These are phyloP conservation scores for Podospora conica DNA, from an alignment of 495 filamentous ascomycete species.

Conservation along the genomic window DNA sequence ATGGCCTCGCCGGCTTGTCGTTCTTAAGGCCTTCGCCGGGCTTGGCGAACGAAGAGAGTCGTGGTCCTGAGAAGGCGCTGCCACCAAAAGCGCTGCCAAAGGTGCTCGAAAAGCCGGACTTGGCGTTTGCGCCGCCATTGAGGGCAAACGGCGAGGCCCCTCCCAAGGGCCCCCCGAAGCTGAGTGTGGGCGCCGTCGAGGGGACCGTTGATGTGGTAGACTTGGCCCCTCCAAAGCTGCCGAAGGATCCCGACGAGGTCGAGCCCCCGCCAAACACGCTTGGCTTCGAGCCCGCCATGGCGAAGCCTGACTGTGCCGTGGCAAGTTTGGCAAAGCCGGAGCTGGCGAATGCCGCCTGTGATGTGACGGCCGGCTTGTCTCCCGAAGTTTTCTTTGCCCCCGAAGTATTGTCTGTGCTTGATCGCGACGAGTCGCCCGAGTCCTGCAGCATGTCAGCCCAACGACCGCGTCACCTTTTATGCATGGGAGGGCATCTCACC, in stretches of 20 bases:
- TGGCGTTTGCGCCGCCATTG: conserved; percentile 11
- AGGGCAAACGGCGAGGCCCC: conserved; percentile 25
- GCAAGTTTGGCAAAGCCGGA: conserved; percentile 50
- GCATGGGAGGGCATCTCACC: conserved; percentile 13
- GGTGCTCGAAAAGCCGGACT: conserved; percentile 24
- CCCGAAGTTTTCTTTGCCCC: conserved; percentile 4
- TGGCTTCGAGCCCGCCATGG: conserved; percentile 28
- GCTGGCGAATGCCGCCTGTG: conserved; percentile 41
- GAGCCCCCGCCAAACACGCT: conserved; percentile 31
- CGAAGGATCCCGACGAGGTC: conserved; percentile 31
- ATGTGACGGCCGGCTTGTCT: conserved; percentile 26
- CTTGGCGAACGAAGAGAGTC: conserved; percentile 63
- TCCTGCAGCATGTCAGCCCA: conserved; percentile 11
- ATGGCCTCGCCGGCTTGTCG: conserved; percentile 57
- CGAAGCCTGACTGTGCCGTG: conserved; percentile 38
- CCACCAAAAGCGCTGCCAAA: conserved; percentile 50
- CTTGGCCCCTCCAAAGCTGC: conserved; percentile 24
- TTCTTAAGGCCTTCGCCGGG: conserved; percentile 51
- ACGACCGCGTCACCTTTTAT: not conserved
- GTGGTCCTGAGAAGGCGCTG: conserved; percentile 44
- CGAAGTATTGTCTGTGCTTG: conserved; percentile 16
- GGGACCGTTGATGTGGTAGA: conserved; percentile 26
- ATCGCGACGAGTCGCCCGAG: conserved; percentile 19
- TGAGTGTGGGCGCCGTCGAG: conserved; percentile 25
- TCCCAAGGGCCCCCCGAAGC: conserved; percentile 22